Conservation (phyloP, 129 eudicot species). For the Tagetes patula region DNA sequence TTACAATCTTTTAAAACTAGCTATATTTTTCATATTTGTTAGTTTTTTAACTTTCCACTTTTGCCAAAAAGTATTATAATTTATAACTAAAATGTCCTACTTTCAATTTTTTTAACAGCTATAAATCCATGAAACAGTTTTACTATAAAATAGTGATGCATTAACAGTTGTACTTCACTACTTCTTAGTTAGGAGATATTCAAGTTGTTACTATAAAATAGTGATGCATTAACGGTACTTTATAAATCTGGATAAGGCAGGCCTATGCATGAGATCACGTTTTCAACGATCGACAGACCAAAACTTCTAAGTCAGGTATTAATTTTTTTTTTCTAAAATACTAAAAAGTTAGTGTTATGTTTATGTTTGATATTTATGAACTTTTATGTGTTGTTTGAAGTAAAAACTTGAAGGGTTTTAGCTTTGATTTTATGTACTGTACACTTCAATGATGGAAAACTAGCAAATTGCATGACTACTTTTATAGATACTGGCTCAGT, state of each 20-base stretch:
- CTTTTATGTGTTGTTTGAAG: conserved; percentile 8
- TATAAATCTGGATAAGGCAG: conserved; percentile 39
- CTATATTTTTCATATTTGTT: neutral
- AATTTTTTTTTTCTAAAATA: neutral
- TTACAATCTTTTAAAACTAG: neutral
- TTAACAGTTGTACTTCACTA: neutral
- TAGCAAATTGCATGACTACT: neutral
- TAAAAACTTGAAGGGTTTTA: neutral
- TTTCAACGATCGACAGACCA: conserved; percentile 75
- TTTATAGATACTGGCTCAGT: neutral
- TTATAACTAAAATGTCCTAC: neutral
- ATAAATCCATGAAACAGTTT: neutral
- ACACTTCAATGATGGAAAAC: neutral
- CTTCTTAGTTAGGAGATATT: conserved; percentile 4
- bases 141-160: conserved; percentile 11
- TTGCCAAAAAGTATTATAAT: neutral
- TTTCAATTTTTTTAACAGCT: neutral
- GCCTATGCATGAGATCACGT: conserved; percentile 88
- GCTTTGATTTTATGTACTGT: neutral
- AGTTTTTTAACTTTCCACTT: neutral
- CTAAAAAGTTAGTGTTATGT: neutral
- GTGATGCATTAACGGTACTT: conserved; percentile 16
- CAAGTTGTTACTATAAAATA: conserved; percentile 19
- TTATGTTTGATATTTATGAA: neutral
- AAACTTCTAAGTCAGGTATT: conserved; percentile 74